These are phyloP conservation scores for Coniella vitis DNA, from an alignment of 2,329 filamentous ascomycete genomes.

Conservation along the genomic window DNA sequence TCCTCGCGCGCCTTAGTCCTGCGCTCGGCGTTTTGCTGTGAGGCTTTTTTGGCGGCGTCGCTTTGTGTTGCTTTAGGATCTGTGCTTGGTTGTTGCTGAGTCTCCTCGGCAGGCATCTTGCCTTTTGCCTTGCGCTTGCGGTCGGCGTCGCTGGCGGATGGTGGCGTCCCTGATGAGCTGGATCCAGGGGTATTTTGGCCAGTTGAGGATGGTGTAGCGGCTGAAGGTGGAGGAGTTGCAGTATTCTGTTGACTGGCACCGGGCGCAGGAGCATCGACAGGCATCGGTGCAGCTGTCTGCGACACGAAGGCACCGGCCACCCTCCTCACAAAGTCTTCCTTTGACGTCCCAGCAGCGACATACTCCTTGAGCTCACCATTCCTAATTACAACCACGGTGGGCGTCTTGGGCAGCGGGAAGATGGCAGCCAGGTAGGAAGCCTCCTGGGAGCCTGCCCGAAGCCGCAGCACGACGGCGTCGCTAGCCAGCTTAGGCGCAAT, in stretches of 20 bases:
- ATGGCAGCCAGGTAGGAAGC: constrained; percentile 76
- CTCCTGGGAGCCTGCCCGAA: constrained; percentile 69
- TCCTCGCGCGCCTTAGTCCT: constrained; percentile 62
- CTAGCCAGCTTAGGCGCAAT: constrained; percentile 48
- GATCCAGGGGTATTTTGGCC: constrained; percentile 20
- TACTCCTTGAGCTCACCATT: constrained; percentile 75
- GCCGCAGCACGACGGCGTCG: constrained; percentile 62
- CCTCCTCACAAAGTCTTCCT: constrained; percentile 58
- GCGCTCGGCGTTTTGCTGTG: constrained; percentile 52
- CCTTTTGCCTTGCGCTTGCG: constrained; percentile 35
- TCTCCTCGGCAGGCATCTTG: constrained; percentile 33
- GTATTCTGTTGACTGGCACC: too few species aligned
- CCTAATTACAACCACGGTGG: constrained; percentile 72
- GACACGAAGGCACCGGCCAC: constrained; percentile 36
- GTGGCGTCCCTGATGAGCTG: constrained; percentile 16
- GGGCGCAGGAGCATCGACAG: too few species aligned
- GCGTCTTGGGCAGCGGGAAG: constrained; percentile 72
- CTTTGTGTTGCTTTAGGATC: constrained; percentile 22
- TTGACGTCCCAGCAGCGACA: constrained; percentile 55
- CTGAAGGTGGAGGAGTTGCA: background rate
- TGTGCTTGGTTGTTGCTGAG: constrained; percentile 30
- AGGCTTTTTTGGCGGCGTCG: constrained; percentile 41
- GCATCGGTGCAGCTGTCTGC: background rate
- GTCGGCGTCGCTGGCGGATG: constrained; percentile 1
- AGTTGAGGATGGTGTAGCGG: constrained; percentile 11